Percentiles rank a stretch among this genome's conserved stretches.
phyloP scores from a whole-genome alignment of 768 basidiomycete species.

The Trametes punicea region DNA sequence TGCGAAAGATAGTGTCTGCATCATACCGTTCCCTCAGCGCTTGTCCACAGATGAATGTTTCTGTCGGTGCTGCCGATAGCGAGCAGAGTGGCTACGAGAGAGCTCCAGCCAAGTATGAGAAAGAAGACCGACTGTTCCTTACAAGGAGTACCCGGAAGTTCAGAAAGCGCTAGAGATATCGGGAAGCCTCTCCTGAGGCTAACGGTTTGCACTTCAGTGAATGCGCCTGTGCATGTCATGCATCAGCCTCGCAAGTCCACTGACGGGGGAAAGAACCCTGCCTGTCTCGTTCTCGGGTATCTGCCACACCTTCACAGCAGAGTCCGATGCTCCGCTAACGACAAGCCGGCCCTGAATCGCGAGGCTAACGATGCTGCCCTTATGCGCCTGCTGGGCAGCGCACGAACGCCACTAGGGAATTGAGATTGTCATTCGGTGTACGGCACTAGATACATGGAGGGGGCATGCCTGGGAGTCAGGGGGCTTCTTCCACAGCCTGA shows the following conservation, averaged over 20 bases:
- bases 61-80: constrained; percentile 82
- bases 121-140: constrained; percentile 16
- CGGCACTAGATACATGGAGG: constrained; percentile 30
- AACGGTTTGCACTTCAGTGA: constrained; percentile 52
- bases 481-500: constrained; percentile 57
- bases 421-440: constrained; percentile 22
- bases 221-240: background rate
- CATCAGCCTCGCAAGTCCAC: background rate
- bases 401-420: constrained; percentile 53
- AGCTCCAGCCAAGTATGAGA: background rate
- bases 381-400: constrained; percentile 54
- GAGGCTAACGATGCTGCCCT: constrained; percentile 66
- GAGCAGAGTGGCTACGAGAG: constrained; percentile 55
- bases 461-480: constrained; percentile 31
- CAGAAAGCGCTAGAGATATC: constrained; percentile 59
- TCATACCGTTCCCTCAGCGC: constrained; percentile 52
- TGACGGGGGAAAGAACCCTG: background rate
- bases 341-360: constrained; percentile 47
- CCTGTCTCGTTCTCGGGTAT: constrained; percentile 24
- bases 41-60: constrained; percentile 74
- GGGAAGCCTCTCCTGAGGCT: constrained; percentile 69
- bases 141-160: constrained; percentile 72
- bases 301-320: constrained; percentile 72
- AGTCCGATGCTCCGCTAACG: constrained; percentile 83
- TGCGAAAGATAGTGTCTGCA: too few species aligned